These are phyloP conservation scores for Ophiostoma sp. DNA, from an alignment of 2,329 filamentous ascomycete species.

Conservation along the genomic window DNA sequence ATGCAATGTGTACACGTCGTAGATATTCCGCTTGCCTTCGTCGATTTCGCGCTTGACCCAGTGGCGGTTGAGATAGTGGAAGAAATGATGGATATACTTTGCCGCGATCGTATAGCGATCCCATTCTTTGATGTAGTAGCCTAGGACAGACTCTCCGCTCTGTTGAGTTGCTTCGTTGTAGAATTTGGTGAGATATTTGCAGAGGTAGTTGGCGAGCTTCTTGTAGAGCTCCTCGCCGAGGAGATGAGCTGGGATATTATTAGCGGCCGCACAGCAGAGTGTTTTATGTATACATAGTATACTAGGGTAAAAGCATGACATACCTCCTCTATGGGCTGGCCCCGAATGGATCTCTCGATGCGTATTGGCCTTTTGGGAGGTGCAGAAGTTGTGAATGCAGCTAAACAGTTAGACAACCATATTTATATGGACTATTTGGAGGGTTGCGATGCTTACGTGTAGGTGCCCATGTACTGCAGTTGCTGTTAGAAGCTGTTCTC, in stretches of 20 bases:
- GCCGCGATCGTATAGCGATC: conserved; percentile 89
- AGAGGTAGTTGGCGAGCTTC: conserved; percentile 81
- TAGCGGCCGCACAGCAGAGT: not conserved
- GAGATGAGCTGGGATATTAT: conserved; percentile 64
- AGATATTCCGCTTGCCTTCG: conserved; percentile 96
- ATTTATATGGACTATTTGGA: not conserved
- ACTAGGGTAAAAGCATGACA: not conserved
- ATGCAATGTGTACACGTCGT: conserved; percentile 95
- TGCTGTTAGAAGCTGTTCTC: conserved; percentile 12
- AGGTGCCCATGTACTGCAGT: conserved; percentile 83
- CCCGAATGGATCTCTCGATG: not conserved
- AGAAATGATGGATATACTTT: conserved; percentile 96
- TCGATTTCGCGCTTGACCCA: conserved; percentile 99
- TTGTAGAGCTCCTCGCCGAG: conserved; percentile 95
- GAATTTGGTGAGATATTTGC: conserved; percentile 56
- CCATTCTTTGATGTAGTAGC: conserved; percentile 97
- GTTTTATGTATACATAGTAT: not conserved
- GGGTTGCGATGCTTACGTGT: conserved; percentile 57
- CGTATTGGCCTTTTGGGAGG: conserved; percentile 69
- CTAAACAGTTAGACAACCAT: conserved; percentile 41
- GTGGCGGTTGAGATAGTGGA: conserved; percentile 92
- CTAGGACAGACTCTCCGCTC: conserved; percentile 80
- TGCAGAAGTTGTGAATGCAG: conserved; percentile 98
- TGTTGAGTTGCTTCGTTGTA: conserved; percentile 46
- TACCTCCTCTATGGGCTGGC: conserved; percentile 17